These are phyloP conservation scores for Phytophthora boehmeriae DNA, from an alignment of 352 stramenopile genomes.

Conservation along the genomic window DNA sequence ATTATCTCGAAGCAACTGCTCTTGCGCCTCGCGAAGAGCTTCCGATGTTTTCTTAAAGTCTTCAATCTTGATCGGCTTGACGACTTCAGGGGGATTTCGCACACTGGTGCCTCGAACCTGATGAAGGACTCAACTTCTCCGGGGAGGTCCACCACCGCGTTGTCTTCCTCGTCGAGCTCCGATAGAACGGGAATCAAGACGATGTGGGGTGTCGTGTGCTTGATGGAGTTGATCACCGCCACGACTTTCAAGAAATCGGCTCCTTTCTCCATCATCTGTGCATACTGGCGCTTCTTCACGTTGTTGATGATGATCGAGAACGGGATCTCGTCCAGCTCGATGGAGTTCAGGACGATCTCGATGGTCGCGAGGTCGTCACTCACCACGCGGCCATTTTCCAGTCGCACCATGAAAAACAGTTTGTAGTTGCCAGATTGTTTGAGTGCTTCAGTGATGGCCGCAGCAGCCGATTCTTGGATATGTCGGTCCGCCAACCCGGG, in stretches of 20 bases:
- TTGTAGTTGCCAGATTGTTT: conserved; percentile 24
- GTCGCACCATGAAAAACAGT: conserved; percentile 32
- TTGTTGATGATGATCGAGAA: conserved; percentile 31
- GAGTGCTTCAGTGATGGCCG: conserved; percentile 20
- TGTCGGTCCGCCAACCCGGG: too few relatives aligned
- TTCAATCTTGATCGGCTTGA: too few relatives aligned
- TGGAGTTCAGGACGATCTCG: conserved; percentile 23
- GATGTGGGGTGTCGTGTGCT: conserved; percentile 15
- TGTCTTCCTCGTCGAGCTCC: conserved; percentile 17
- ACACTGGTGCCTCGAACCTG: too few relatives aligned
- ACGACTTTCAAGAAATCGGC: conserved; percentile 17
- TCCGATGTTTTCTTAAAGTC: too few relatives aligned
- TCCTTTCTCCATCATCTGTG: conserved; percentile 10
- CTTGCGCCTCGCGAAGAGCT: too few relatives aligned
- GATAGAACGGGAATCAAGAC: conserved; percentile 17
- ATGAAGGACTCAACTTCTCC: too few relatives aligned
- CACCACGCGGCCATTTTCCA: conserved; percentile 24
- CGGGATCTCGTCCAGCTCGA: conserved; percentile 12
- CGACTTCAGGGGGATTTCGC: too few relatives aligned
- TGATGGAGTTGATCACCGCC: conserved; percentile 11
- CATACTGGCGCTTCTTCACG: conserved; percentile 19
- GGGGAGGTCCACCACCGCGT: conserved; percentile 8
- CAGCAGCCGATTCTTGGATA: too few relatives aligned
- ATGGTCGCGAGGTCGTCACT: conserved; percentile 26
- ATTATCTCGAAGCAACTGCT: too few relatives aligned